These are phyloP conservation scores for Candida awuae DNA, from an alignment of 805 yeast species.

Conservation along the genomic window DNA sequence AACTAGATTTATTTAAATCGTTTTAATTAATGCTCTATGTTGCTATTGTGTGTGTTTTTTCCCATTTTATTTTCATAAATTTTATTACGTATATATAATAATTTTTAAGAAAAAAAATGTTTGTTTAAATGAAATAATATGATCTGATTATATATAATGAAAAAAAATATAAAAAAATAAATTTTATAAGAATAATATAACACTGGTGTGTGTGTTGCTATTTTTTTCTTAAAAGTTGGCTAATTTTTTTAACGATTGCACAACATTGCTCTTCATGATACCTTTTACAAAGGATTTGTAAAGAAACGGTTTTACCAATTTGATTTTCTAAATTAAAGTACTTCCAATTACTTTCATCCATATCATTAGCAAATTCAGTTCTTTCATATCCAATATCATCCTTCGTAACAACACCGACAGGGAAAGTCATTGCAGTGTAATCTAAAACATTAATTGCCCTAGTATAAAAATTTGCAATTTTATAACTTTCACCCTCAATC, in stretches of 20 bases:
- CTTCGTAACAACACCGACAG: slow-evolving; percentile 35
- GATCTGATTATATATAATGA: neutral
- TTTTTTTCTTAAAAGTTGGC: neutral
- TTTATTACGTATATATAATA: too few relatives aligned
- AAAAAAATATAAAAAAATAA: neutral
- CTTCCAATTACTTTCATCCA: slow-evolving; percentile 31
- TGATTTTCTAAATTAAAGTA: slow-evolving; percentile 36
- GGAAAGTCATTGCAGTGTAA: slow-evolving; percentile 38
- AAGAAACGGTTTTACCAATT: slow-evolving; percentile 43
- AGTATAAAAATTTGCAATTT: slow-evolving; percentile 44
- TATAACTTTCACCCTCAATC: slow-evolving; percentile 32
- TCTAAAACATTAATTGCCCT: slow-evolving; percentile 47
- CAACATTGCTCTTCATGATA: slow-evolving; percentile 47
- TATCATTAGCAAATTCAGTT: slow-evolving; percentile 25
- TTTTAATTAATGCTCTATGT: too few relatives aligned
- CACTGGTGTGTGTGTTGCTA: too few relatives aligned
- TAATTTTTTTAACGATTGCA: slow-evolving; percentile 7
- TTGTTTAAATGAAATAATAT: too few relatives aligned
- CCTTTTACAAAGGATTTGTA: slow-evolving; percentile 48
- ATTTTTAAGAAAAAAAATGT: too few relatives aligned
- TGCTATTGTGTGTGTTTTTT: too few relatives aligned
- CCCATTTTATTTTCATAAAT: too few relatives aligned
- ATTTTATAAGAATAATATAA: neutral
- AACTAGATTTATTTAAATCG: too few relatives aligned
- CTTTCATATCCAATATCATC: slow-evolving; percentile 30